Evolutionary conservation across 108 stramenopile species (phyloP).

Genomic region (Nitzschia sp.): DNA sequence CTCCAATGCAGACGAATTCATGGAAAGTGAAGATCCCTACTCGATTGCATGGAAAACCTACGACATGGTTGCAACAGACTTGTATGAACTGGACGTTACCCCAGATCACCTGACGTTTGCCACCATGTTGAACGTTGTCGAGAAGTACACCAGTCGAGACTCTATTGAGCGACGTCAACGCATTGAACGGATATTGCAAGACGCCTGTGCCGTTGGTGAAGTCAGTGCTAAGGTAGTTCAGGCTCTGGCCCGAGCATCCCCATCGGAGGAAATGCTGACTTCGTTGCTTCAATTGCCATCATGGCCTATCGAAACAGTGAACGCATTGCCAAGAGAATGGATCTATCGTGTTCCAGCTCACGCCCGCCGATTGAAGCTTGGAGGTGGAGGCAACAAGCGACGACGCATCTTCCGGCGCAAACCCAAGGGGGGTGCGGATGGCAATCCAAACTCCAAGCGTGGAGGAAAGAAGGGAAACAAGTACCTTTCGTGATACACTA

Average conservation of each 20-base stretch:
- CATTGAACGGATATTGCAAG: conserved; percentile 38
- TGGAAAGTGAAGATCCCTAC: conserved; percentile 34
- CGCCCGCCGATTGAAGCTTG: conserved; percentile 1
- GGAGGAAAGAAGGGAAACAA: no score
- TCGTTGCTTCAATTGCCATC: conserved; percentile 17
- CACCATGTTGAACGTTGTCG: conserved; percentile 40
- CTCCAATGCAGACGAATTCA: not conserved
- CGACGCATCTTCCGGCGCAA: no score
- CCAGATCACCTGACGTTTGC: conserved; percentile 50
- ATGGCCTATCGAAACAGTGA: conserved; percentile 22
- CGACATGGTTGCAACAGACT: conserved; percentile 33
- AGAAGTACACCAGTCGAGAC: conserved; percentile 25
- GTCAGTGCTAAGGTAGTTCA: conserved; percentile 44
- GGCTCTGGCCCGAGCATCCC: conserved; percentile 27
- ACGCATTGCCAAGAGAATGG: conserved; percentile 34
- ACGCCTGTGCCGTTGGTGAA: conserved; percentile 40
- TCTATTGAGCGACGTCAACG: conserved; percentile 46
- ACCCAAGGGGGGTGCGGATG: no score
- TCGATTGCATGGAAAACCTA: conserved; percentile 44
- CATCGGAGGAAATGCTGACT: conserved; percentile 18
- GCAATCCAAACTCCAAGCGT: no score
- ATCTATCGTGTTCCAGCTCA: conserved; percentile 21
- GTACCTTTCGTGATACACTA: no score
- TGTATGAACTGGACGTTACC: conserved; percentile 23
- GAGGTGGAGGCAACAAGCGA: not conserved